Evolutionary conservation across 306 rosid genomes (phyloP).

Genomic region (Oxytropis ochrocephala): DNA sequence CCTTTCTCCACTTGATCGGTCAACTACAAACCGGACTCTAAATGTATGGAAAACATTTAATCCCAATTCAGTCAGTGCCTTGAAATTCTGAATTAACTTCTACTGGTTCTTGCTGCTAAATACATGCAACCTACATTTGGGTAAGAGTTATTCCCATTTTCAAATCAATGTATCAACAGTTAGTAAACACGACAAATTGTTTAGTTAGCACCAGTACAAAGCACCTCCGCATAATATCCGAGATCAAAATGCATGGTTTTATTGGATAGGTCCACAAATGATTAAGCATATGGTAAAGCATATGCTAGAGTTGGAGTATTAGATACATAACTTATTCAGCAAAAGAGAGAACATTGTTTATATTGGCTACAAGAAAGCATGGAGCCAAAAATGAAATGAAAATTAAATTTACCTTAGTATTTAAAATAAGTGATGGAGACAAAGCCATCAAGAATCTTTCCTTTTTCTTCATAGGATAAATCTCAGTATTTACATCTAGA

Average conservation of each 20-base stretch:
- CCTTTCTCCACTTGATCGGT: background rate
- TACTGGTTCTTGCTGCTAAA: background rate
- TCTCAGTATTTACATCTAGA: constrained; percentile 74
- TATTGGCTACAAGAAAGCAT: background rate
- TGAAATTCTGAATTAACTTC: too few relatives aligned
- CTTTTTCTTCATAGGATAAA: constrained; percentile 58
- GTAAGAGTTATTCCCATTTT: background rate
- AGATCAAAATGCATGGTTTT: background rate
- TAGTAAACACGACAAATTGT: background rate
- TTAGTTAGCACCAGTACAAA: background rate
- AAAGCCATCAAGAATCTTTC: constrained; percentile 67
- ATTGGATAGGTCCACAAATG: background rate
- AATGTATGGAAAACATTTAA: background rate
- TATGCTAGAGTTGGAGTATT: background rate
- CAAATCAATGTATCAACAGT: background rate
- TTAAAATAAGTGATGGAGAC: constrained; percentile 62
- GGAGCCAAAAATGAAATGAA: background rate
- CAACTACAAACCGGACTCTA: background rate
- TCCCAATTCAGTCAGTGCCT: background rate
- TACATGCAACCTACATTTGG: background rate
- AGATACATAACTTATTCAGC: background rate
- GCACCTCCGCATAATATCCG: background rate
- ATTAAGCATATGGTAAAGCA: background rate
- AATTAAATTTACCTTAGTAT: constrained; percentile 42
- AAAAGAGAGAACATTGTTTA: background rate